A percentile compares a stretch with the other conserved stretches of the same genome.
These are phyloP conservation scores for Phialophora verrucosa DNA, from an alignment of 2,329 filamentous ascomycete species.

Conservation along the genomic window DNA sequence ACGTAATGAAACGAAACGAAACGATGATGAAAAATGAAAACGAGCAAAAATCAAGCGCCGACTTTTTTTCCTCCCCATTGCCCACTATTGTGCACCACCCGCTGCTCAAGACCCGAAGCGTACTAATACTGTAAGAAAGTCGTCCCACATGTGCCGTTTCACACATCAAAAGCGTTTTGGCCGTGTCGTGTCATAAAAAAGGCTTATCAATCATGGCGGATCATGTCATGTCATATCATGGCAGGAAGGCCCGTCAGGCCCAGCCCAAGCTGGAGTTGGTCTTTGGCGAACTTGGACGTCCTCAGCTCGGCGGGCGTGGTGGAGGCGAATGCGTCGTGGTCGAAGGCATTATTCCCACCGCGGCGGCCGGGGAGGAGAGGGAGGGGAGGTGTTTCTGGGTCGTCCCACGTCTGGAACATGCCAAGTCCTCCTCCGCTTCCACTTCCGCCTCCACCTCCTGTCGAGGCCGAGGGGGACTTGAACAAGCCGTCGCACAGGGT, in stretches of 20 bases:
- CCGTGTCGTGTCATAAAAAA: not conserved
- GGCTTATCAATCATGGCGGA: not conserved
- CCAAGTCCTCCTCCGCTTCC: not conserved
- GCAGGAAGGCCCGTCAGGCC: conserved; percentile 11
- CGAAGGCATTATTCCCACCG: not conserved
- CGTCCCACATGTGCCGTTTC: not conserved
- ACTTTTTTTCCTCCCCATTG: conserved; percentile 1
- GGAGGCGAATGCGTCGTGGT: not conserved
- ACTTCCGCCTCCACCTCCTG: not conserved
- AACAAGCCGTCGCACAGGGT: conserved; percentile 32
- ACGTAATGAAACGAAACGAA: too few relatives aligned
- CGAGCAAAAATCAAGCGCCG: not conserved
- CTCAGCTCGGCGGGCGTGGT: not conserved
- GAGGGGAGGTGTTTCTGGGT: not conserved
- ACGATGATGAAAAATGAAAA: too few relatives aligned
- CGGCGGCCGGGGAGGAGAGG: not conserved
- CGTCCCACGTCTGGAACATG: conserved; percentile 12
- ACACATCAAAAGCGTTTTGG: not conserved
- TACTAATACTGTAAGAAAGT: not conserved
- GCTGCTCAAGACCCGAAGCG: not conserved
- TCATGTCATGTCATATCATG: conserved; percentile 14
- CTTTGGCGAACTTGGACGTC: conserved; percentile 3
- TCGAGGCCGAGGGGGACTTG: conserved; percentile 19
- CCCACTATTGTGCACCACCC: not conserved
- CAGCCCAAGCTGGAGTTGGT: not conserved